A percentile compares a stretch with the other conserved stretches of the same genome.
These are phyloP conservation scores for Saccharomycopsis sp. DNA, from an alignment of 805 yeast genomes.

Conservation along the genomic window DNA sequence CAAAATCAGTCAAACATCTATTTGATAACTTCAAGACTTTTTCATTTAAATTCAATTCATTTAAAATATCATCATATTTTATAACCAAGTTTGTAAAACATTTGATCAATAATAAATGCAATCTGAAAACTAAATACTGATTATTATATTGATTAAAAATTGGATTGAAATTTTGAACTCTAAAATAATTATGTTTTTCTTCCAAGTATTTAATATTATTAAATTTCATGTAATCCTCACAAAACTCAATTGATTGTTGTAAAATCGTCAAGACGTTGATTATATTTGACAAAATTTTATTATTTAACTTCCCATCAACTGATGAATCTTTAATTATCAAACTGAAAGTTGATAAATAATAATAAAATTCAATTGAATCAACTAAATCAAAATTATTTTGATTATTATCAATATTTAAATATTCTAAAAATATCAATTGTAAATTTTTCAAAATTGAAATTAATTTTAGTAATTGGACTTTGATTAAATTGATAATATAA, in stretches of 20 bases:
- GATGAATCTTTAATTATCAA: constrained; percentile 8
- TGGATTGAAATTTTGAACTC: constrained; percentile 1
- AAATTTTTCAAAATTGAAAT: not conserved
- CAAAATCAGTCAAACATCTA: not conserved
- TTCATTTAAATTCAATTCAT: constrained; percentile 16
- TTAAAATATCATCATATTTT: constrained; percentile 11
- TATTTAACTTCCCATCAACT: constrained; percentile 6
- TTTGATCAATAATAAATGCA: constrained; percentile 2
- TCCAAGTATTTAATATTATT: not conserved
- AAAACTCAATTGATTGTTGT: constrained; percentile 11
- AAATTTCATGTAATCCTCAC: constrained; percentile 10
- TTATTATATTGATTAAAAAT: constrained; percentile 11
- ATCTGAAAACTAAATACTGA: constrained; percentile 7
- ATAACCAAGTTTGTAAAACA: constrained; percentile 7
- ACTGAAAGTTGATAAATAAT: constrained; percentile 7
- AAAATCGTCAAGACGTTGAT: constrained; percentile 4
- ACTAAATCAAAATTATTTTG: constrained; percentile 5
- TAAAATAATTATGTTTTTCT: not conserved
- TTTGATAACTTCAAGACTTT: constrained; percentile 13
- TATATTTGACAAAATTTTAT: constrained; percentile 11
- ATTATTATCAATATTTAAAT: constrained; percentile 7
- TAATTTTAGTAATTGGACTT: not conserved
- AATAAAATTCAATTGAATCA: constrained; percentile 12
- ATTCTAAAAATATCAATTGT: not conserved
- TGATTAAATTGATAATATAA: constrained; percentile 5